Percentiles rank a stretch among this genome's conserved stretches.
These are phyloP conservation scores for Silene uniflora DNA, from an alignment of 148 eudicot species.

Conservation along the genomic window DNA sequence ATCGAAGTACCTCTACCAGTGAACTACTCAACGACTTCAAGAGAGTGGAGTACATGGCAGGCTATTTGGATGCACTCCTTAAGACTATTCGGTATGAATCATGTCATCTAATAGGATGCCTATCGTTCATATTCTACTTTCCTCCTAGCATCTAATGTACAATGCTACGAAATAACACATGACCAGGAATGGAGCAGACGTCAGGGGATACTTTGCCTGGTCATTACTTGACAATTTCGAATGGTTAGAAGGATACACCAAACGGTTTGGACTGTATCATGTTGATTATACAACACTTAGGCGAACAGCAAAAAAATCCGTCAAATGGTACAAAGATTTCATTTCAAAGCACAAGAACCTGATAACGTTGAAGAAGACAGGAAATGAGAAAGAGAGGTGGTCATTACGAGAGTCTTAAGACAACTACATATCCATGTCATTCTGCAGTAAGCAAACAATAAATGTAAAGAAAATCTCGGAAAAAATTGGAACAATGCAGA, in stretches of 20 bases:
- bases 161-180: conserved; percentile 7
- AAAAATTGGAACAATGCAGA: not conserved
- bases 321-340: conserved; percentile 51
- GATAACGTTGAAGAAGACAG: not conserved
- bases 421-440: not conserved
- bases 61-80: conserved; percentile 45
- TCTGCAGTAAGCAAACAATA: not conserved
- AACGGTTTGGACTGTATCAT: conserved; percentile 54
- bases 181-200: conserved; percentile 58
- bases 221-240: conserved; percentile 68
- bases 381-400: not conserved
- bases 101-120: not conserved
- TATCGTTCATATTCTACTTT: not conserved
- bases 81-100: conserved; percentile 46
- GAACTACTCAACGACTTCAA: conserved; percentile 43
- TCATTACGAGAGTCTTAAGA: conserved; percentile 6
- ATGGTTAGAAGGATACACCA: conserved; percentile 57
- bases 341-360: conserved; percentile 34
- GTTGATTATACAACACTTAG: conserved; percentile 43
- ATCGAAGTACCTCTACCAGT: conserved; percentile 25
- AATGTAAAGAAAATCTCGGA: not conserved
- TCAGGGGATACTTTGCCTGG: conserved; percentile 58
- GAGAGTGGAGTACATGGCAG: conserved; percentile 58
- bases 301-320: conserved; percentile 48
- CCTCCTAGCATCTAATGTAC: conserved; percentile 4